These are phyloP conservation scores for Candida koratica DNA, from an alignment of 805 yeast genomes.

Conservation along the genomic window DNA sequence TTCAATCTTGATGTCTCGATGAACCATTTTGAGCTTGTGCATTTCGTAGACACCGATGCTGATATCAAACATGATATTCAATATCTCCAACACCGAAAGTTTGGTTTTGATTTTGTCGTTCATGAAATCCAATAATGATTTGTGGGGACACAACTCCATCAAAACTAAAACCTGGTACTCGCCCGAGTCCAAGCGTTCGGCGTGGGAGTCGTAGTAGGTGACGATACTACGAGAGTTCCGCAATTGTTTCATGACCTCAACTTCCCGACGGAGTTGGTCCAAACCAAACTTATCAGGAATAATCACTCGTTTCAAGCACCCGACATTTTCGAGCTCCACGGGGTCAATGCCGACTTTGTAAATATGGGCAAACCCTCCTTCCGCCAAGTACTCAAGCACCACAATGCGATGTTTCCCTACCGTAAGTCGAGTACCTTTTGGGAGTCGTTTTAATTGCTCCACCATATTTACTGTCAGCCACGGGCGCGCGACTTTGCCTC, in stretches of 20 bases:
- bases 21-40: constrained; percentile 79
- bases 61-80: constrained; percentile 80
- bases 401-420: constrained; percentile 41
- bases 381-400: constrained; percentile 35
- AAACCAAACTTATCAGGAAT: constrained; percentile 70
- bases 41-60: constrained; percentile 75
- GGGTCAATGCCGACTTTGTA: constrained; percentile 60
- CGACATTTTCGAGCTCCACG: constrained; percentile 40
- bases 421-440: constrained; percentile 35
- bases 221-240: constrained; percentile 58
- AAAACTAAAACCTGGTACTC: constrained; percentile 81
- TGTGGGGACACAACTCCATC: constrained; percentile 90
- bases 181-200: constrained; percentile 51
- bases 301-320: constrained; percentile 69
- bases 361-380: constrained; percentile 79
- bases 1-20: constrained; percentile 91
- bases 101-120: constrained; percentile 78
- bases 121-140: constrained; percentile 87
- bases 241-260: constrained; percentile 71
- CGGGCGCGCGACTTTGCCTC: constrained; percentile 2
- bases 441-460: constrained; percentile 15
- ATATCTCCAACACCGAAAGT: constrained; percentile 68
- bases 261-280: constrained; percentile 64
- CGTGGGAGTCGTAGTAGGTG: constrained; percentile 71
- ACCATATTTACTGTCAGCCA: constrained; percentile 2